phyloP scores from a whole-genome alignment of 352 stramenopile genomes.

The Phytophthora syringae region DNA sequence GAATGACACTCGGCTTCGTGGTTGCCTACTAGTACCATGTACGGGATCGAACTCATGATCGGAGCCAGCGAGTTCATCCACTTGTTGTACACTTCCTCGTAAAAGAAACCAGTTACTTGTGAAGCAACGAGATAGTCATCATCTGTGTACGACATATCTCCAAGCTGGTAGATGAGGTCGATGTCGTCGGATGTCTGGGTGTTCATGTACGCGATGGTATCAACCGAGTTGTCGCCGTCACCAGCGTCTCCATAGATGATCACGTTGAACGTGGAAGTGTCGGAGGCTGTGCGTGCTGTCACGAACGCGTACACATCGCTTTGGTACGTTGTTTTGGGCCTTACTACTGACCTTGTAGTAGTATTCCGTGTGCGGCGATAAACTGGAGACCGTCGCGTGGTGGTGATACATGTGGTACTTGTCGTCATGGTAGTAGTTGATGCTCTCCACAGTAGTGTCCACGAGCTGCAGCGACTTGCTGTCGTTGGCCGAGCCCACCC shows the following conservation, averaged over 20 bases:
- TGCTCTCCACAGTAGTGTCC: conserved; percentile 16
- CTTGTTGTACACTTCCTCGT: conserved; percentile 61
- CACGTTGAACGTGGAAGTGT: conserved; percentile 37
- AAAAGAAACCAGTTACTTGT: conserved; percentile 29
- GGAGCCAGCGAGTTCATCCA: conserved; percentile 65
- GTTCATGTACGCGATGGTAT: conserved; percentile 43
- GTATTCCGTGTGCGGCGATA: conserved; percentile 48
- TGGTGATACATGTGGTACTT: conserved; percentile 53
- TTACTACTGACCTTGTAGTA: conserved; percentile 38
- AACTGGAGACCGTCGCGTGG: conserved; percentile 44
- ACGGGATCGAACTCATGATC: conserved; percentile 50
- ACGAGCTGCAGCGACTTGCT: conserved; percentile 29
- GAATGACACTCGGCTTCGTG: conserved; percentile 66
- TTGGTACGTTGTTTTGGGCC: conserved; percentile 23
- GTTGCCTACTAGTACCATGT: conserved; percentile 77
- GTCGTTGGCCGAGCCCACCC: conserved; percentile 19
- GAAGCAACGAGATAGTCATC: conserved; percentile 30
- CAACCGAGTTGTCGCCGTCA: conserved; percentile 24
- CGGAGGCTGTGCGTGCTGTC: conserved; percentile 31
- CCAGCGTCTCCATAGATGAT: conserved; percentile 41
- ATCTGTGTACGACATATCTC: conserved; percentile 46
- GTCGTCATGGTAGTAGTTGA: conserved; percentile 51
- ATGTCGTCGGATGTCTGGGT: conserved; percentile 31
- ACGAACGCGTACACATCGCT: conserved; percentile 38
- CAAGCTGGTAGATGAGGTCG: conserved; percentile 42